phyloP scores from a whole-genome alignment of 345 rosid species.

The Diplotaxis tenuifolia region DNA sequence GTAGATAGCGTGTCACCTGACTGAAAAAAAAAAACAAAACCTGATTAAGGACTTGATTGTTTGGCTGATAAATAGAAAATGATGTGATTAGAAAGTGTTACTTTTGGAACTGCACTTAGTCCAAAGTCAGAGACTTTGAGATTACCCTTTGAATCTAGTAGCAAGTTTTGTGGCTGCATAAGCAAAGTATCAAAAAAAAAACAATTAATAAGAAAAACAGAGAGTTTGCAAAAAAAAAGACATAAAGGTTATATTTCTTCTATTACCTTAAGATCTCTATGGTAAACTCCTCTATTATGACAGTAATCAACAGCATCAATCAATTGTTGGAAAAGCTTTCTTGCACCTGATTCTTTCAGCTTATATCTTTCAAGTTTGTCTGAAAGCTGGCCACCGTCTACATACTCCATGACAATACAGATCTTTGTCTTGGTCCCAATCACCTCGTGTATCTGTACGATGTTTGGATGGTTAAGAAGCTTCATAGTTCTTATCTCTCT shows the following conservation, averaged over 20 bases:
- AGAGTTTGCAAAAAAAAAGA: background rate
- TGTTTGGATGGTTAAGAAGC: constrained; percentile 79
- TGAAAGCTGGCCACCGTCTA: constrained; percentile 77
- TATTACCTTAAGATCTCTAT: constrained; percentile 82
- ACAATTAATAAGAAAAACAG: background rate
- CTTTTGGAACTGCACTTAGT: constrained; percentile 71
- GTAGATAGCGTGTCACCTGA: constrained; percentile 80
- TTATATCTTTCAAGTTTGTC: constrained; percentile 74
- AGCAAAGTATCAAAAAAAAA: constrained; percentile 17
- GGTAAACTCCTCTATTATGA: constrained; percentile 82
- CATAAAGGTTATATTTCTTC: background rate
- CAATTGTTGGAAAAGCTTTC: constrained; percentile 79
- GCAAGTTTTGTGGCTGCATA: constrained; percentile 83
- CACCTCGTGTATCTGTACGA: constrained; percentile 80
- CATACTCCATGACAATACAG: constrained; percentile 84
- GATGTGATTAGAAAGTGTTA: constrained; percentile 23
- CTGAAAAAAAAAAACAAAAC: constrained; percentile 27
- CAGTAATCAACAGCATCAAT: constrained; percentile 84
- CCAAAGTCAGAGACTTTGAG: constrained; percentile 91
- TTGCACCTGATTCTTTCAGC: constrained; percentile 66
- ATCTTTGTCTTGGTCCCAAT: constrained; percentile 85
- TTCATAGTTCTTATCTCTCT: constrained; percentile 89
- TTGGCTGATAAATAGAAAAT: background rate
- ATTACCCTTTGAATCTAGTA: constrained; percentile 66
- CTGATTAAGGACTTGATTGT: constrained; percentile 18